Base-by-base conservation (phyloP, 768 basidiomycete genomes). In the Xerocomus potaroensis region DNA sequence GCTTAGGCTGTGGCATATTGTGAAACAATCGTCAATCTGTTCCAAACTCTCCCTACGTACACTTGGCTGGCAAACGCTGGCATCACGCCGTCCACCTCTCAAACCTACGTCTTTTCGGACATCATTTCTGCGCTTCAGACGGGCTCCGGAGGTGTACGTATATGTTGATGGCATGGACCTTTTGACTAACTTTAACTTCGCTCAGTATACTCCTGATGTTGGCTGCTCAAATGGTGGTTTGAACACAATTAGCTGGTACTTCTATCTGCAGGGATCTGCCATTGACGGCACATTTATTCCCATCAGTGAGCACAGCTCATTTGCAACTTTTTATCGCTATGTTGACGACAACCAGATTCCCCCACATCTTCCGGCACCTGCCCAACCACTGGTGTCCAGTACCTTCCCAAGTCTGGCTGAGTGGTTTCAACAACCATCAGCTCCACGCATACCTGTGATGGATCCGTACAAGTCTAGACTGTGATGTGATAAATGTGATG, bases 31-130 rank as follows among this genome's bases (percentile, higher is more conserved):
- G 83, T 85, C 48, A 68, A 59, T 2, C 63, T 84, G 15, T 85
- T 84, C 71, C 53, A 77, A 78, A 72, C 74, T 9, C 77, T 91
- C 21, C 84, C 87, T 0, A 90, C 90, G 3, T 89, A 80, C 63
- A 71, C 76, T 14, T 89, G 79, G 79, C 80, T 92, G 32, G 67
- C 71, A 12, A 67, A 75, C 18, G 81, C 75, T n/a, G 87, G 87
- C 21, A 91, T 92, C 55, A 78, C 76, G 3, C 91, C 91, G 11
- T 76, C 75, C n/a, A 66, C 70, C 3, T 69, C 64, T 49, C 60
- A 66, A 54, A 86, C 84, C 0, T 81, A 80, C 61, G 78, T 78
- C 0, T 72, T 86, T 15, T 67, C 77, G 14, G 58, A 71, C 8
- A 58, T 88, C 37, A 71, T 72, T 10, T 59, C 72, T 30, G 86